Conservation (phyloP, 257 asterid genomes). For the Solanum pinnatisectum region DNA sequence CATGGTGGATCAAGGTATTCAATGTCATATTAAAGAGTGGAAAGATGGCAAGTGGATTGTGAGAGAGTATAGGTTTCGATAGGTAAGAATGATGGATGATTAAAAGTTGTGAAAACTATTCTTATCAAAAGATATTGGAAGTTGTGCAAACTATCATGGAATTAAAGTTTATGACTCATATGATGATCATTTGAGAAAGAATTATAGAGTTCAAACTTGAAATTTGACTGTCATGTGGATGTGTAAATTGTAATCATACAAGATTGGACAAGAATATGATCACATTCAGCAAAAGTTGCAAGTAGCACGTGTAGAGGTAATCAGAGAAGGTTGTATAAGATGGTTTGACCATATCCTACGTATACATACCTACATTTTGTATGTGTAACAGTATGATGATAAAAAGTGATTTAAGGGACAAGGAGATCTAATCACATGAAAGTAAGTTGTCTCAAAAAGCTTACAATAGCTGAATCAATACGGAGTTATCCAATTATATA, state of each 20-base stretch:
- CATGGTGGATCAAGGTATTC: background rate
- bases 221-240: background rate
- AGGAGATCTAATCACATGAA: background rate
- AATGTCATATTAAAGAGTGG: background rate
- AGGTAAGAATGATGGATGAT: background rate
- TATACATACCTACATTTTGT: background rate
- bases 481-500: background rate
- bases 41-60: background rate
- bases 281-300: background rate
- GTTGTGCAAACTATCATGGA: background rate
- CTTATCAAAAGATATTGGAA: background rate
- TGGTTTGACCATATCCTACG: background rate
- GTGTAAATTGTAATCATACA: background rate
- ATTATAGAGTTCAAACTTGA: background rate
- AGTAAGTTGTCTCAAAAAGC: background rate
- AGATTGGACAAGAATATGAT: background rate
- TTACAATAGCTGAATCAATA: background rate
- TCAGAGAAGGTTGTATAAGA: background rate
- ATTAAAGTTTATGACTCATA: background rate
- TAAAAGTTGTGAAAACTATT: background rate
- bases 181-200: background rate
- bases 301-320: background rate
- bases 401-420: background rate
- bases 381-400: background rate
- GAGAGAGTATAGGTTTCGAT: background rate